Evolutionary conservation across 768 basidiomycete genomes (phyloP), one percentile per base, ranked within the genome.

Genomic region (Psilocybe cyanescens): DNA sequence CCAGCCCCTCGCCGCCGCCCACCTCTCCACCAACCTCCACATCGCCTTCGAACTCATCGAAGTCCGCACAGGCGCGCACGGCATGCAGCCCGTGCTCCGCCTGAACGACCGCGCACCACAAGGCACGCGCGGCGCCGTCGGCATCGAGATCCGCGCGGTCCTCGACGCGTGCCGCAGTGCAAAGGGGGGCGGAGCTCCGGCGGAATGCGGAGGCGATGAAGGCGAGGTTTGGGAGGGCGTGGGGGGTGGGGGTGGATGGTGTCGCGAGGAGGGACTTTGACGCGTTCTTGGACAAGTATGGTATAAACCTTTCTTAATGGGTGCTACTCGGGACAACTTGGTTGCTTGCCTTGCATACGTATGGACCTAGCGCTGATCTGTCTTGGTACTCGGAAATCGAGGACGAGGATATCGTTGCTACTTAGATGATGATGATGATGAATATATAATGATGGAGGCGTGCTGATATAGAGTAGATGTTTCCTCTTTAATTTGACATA

Each of bases 91-190:
- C 7, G 24, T 24, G 24, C 8, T 62, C 12, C 24, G 11, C 8
- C 30, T 56, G 35, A 53, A 41, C 44, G 61, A 41, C 1, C 56
- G 44, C 8, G 41, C 24, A 16, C 44, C 61, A 3, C 16, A 57
- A 49, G 61, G 61, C 9, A 58, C 61, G 2, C 56, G 61, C 14
- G 41, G 54, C 24, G 61, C 61, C 14, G 57, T 62, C 1, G 60
- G 60, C n/a, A 39, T 14, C 12, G 60, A 61, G 30, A 57, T 61
- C 7, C 12, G 55, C 28, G 19, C 44, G 2, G 55, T 61, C 17
- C 46, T 61, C 9, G 60, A 56, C 8, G 37, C 28, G 2, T 61
- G 60, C 14, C 46, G 61, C 2, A 46, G 57, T 55, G 17, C n/a
- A 11, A 16, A 59, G 44, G 19, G 60, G 60, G 8, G 49, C 24